phyloP scores from a whole-genome alignment of 1,284 basidiomycete species.

The Sphagnurus paluster region DNA sequence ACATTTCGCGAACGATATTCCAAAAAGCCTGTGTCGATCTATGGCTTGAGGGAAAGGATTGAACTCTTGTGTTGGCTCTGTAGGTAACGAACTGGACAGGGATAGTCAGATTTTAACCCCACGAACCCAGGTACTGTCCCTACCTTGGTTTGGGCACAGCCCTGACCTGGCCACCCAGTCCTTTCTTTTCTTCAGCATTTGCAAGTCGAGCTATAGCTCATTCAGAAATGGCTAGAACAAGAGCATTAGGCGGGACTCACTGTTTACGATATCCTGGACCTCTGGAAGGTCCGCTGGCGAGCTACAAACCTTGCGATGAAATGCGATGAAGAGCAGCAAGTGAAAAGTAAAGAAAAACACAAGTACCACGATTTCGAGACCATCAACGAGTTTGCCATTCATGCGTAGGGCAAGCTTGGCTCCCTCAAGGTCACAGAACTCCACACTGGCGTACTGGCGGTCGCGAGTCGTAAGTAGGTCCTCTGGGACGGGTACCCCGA shows the following conservation, averaged over 20 bases:
- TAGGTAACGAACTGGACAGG: conserved; percentile 8
- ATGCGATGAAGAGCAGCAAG: background rate
- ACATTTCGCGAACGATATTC: conserved; percentile 33
- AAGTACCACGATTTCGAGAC: conserved; percentile 42
- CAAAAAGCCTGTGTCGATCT: conserved; percentile 26
- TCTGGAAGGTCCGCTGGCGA: conserved; percentile 54
- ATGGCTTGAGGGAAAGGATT: background rate
- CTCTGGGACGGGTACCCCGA: conserved; percentile 25
- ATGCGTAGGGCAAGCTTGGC: conserved; percentile 41
- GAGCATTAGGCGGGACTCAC: too few species aligned
- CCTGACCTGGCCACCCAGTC: conserved; percentile 7
- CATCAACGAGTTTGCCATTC: conserved; percentile 38
- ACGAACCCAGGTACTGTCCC: background rate
- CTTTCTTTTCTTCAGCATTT: conserved; percentile 8
- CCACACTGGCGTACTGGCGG: conserved; percentile 51
- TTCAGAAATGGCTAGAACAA: too few species aligned
- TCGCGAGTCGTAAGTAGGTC: conserved; percentile 31
- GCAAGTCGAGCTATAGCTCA: conserved; percentile 13
- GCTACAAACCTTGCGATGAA: conserved; percentile 38
- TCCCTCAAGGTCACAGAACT: conserved; percentile 38
- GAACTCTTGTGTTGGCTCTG: conserved; percentile 14
- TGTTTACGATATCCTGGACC: conserved; percentile 36
- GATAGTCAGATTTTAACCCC: background rate
- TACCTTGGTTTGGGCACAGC: background rate
- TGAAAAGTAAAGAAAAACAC: background rate